phyloP scores from a whole-genome alignment of 2,329 filamentous ascomycete species.

The Trichothecium sympodiale region DNA sequence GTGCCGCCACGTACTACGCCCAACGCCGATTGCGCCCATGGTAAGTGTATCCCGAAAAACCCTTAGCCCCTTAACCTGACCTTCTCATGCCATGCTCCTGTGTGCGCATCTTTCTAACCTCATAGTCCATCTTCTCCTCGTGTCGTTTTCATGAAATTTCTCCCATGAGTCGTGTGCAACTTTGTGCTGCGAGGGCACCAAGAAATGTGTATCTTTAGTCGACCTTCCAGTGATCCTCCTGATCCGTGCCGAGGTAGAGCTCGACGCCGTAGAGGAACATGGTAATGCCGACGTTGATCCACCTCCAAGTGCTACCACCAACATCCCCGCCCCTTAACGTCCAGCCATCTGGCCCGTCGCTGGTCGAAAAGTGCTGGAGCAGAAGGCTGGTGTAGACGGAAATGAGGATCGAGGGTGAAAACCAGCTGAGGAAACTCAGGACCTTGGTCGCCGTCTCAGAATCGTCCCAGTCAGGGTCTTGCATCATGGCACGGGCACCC shows the following conservation, averaged over 20 bases:
- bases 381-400: slow-evolving; percentile 92
- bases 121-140: too few relatives aligned
- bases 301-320: slow-evolving; percentile 81
- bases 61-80: too few relatives aligned
- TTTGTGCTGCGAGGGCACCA: too few relatives aligned
- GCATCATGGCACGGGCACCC: slow-evolving; percentile 69
- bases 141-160: too few relatives aligned
- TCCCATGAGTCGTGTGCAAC: too few relatives aligned
- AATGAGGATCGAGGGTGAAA: slow-evolving; percentile 87
- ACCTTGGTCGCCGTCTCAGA: slow-evolving; percentile 71
- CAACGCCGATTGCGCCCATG: too few relatives aligned
- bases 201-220: slow-evolving; percentile 46
- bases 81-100: too few relatives aligned
- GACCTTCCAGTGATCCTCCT: slow-evolving; percentile 90
- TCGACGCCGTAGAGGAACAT: slow-evolving; percentile 88
- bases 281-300: slow-evolving; percentile 83
- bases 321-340: slow-evolving; percentile 68
- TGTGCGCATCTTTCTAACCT: too few relatives aligned
- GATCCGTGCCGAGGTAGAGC: slow-evolving; percentile 73
- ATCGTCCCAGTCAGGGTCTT: slow-evolving; percentile 79
- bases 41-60: too few relatives aligned
- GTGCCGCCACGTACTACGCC: too few relatives aligned
- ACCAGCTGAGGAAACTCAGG: slow-evolving; percentile 79
- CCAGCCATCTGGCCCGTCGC: slow-evolving; percentile 64
- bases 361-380: slow-evolving; percentile 87